A percentile compares a stretch with the other conserved stretches of the same genome.
These are phyloP conservation scores for Chytriomyces sp. DNA, from an alignment of 192 early-diverging fungal species.

Conservation along the genomic window DNA sequence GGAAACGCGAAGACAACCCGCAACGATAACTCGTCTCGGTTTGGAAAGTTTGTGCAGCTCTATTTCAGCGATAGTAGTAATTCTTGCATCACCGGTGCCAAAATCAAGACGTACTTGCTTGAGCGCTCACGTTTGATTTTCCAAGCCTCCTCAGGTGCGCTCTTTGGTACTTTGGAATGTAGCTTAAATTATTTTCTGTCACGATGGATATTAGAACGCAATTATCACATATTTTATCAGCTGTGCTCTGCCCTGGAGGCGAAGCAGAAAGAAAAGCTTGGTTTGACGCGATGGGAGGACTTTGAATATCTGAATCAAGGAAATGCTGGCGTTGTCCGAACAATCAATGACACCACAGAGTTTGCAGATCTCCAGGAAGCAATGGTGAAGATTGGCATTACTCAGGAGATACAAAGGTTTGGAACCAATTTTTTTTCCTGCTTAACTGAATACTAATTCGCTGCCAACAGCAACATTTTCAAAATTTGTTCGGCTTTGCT, in stretches of 20 bases:
- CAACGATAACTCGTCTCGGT: slow-evolving; percentile 93
- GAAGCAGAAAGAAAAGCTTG: slow-evolving; percentile 60
- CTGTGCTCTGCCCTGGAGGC: slow-evolving; percentile 34
- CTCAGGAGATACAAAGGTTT: slow-evolving; percentile 68
- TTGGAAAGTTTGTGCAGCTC: slow-evolving; percentile 86
- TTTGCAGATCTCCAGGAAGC: slow-evolving; percentile 76
- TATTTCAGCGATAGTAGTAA: slow-evolving; percentile 46
- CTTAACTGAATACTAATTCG: not conserved
- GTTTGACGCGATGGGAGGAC: slow-evolving; percentile 59
- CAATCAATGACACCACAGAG: slow-evolving; percentile 86
- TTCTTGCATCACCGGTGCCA: slow-evolving; percentile 74
- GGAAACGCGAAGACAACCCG: slow-evolving; percentile 92
- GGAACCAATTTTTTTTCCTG: not conserved
- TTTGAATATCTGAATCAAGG: slow-evolving; percentile 84
- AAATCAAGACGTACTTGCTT: slow-evolving; percentile 82
- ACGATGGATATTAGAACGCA: slow-evolving; percentile 63
- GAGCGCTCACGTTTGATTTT: slow-evolving; percentile 86
- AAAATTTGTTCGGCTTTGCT: slow-evolving; percentile 12
- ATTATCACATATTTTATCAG: slow-evolving; percentile 95
- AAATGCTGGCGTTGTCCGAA: slow-evolving; percentile 61
- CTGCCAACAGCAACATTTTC: slow-evolving; percentile 11
- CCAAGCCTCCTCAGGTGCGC: slow-evolving; percentile 63
- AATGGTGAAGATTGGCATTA: slow-evolving; percentile 75
- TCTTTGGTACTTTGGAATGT: slow-evolving; percentile 53
- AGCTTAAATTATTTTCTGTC: not conserved